phyloP scores from a whole-genome alignment of 2,329 filamentous ascomycete genomes.

The Alternaria sp. region DNA sequence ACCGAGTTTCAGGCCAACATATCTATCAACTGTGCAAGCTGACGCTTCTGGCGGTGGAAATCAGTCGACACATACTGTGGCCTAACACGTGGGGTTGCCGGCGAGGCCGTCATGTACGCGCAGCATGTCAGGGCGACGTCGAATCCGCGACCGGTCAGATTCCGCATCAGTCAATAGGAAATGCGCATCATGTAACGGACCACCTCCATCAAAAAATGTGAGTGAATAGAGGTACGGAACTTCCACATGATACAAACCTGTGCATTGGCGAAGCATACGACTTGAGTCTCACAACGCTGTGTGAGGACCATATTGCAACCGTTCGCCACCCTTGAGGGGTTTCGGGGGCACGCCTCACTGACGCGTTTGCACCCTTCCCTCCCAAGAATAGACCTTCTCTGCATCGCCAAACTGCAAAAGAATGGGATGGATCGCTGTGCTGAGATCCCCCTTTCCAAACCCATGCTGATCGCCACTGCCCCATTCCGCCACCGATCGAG shows the following conservation, averaged over 20 bases:
- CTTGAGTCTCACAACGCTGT: neutral
- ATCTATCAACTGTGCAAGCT: constrained; percentile 1
- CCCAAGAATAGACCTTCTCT: constrained; percentile 3
- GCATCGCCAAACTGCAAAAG: constrained; percentile 4
- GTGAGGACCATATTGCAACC: neutral
- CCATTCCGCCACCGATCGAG: constrained; percentile 1
- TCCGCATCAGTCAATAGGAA: neutral
- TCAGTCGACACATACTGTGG: constrained; percentile 10
- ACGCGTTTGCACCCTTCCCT: neutral
- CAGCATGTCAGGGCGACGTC: neutral
- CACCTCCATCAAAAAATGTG: constrained; percentile 1
- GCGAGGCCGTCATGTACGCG: neutral
- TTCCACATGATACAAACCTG: neutral
- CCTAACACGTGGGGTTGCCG: constrained; percentile 5
- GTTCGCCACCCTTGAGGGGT: neutral
- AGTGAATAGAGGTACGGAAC: neutral
- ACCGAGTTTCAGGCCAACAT: constrained; percentile 13
- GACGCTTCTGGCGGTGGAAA: constrained; percentile 4
- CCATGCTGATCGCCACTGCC: constrained; percentile 2
- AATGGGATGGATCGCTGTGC: neutral
- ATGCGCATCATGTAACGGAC: constrained; percentile 1
- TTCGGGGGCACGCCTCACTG: neutral
- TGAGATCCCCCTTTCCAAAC: constrained; percentile 2
- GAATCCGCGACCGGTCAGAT: neutral
- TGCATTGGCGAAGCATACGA: neutral